phyloP scores from a whole-genome alignment of 164 flowering plant species.

The Berberis vulgaris region DNA sequence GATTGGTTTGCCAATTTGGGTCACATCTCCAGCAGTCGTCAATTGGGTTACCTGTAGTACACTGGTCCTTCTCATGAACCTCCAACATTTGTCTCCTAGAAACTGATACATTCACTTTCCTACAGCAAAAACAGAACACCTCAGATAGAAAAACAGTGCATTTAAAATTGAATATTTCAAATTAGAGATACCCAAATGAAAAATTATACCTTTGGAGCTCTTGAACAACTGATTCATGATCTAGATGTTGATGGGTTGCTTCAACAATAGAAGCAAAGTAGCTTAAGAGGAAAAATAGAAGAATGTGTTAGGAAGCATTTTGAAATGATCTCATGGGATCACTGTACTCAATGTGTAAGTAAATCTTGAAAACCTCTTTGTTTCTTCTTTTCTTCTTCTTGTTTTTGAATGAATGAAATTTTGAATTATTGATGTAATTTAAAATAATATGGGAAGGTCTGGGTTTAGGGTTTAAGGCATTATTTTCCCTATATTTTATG shows the following conservation, averaged over 20 bases:
- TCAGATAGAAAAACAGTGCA: too few relatives aligned
- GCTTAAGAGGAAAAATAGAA: slow-evolving; percentile 1
- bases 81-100: slow-evolving; percentile 22
- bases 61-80: slow-evolving; percentile 12
- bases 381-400: too few relatives aligned
- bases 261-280: not conserved
- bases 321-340: not conserved
- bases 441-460: too few relatives aligned
- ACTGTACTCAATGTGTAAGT: not conserved
- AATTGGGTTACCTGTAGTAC: slow-evolving; percentile 59
- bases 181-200: not conserved
- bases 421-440: too few relatives aligned
- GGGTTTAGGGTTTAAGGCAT: not conserved
- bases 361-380: not conserved
- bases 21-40: slow-evolving; percentile 83
- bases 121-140: slow-evolving; percentile 12
- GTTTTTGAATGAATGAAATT: not conserved
- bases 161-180: not conserved
- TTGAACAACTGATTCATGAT: slow-evolving; percentile 6
- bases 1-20: slow-evolving; percentile 50
- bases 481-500: too few relatives aligned
- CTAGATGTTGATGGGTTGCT: slow-evolving; percentile 2
- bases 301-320: not conserved
- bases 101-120: slow-evolving; percentile 41
- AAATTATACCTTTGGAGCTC: slow-evolving; percentile 5